Evolutionary conservation across 2,329 filamentous ascomycete species (phyloP).

Genomic region (Diaporthe capsici): DNA sequence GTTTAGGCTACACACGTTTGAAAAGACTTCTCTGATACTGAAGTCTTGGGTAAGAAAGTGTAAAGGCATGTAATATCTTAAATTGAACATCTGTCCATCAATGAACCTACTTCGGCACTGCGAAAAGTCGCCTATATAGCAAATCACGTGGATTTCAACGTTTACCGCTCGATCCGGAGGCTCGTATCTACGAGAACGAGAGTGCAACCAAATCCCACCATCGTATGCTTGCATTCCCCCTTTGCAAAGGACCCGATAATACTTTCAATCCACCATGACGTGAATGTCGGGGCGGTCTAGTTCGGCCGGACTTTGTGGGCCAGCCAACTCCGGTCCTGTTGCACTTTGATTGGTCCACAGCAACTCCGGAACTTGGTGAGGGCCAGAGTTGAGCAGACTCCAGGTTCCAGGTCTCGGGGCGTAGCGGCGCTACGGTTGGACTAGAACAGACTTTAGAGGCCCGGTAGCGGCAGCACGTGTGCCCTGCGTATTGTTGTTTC

Average conservation of each 20-base stretch:
- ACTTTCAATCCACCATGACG: background rate
- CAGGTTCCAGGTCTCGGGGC: background rate
- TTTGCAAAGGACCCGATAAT: background rate
- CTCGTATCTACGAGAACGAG: slow-evolving; percentile 5
- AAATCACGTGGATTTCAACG: background rate
- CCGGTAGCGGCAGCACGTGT: background rate
- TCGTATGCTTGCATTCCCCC: background rate
- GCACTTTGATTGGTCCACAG: background rate
- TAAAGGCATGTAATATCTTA: background rate
- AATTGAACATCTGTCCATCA: background rate
- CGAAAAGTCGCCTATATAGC: background rate
- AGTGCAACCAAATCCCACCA: background rate
- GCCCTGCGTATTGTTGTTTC: background rate
- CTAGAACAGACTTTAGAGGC: background rate
- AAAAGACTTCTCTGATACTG: background rate
- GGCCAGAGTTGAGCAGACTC: background rate
- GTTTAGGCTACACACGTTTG: background rate
- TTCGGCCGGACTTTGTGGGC: background rate
- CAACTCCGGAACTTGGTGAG: background rate
- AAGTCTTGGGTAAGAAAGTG: background rate
- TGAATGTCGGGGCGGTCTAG: background rate
- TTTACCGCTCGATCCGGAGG: background rate
- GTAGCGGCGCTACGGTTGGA: background rate
- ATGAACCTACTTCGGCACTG: background rate
- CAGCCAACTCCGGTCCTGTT: background rate